Evolutionary conservation across 2,329 filamentous ascomycete genomes (phyloP), one percentile per base, ranked within the genome.

Genomic region (Macrophomina phaseolina): DNA sequence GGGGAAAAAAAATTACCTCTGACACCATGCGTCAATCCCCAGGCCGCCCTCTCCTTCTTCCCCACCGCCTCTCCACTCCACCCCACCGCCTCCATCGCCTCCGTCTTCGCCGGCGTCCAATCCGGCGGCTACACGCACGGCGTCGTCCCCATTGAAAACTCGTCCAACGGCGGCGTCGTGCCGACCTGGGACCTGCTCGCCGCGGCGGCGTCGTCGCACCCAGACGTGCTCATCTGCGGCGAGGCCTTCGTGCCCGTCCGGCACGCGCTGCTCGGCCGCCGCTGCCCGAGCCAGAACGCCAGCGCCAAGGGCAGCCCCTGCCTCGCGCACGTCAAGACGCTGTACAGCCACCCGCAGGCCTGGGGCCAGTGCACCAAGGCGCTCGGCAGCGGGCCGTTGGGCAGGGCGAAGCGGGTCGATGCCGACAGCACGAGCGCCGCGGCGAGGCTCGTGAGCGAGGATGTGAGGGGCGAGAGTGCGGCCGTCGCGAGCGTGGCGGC

Each of bases 61-160:
- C 42, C 42, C 42, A 4, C 8, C 42, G 51, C 74, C 79, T 14
- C 42, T 66, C 73, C 73, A n/a, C 73, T 85, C 51, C 69, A 73
- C 1, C 80, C 84, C 7, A 76, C 79, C 65, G 72, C 73, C 34
- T 81, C 79, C 58, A 86, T 87, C 71, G 77, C 79, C 71, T 92
- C 94, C 75, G 89, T 97, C 72, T 97, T 97, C 78, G 84, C 89
- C 60, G 85, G 89, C n/a, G 90, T 97, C 5, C 92, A 96, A 74
- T 83, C 84, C 45, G 85, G 87, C 67, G 76, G 81, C 51, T 87
- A 87, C 0, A 80, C 85, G 61, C 89, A 89, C 66, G 94, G 94
- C 71, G 91, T 98, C 36, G 91, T 97, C 1, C 95, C 95, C 7
- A 94, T 97, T 79, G 94, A 98, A 77, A 99, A 99, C 82, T 96